These are phyloP conservation scores for Pichia sp. DNA, from an alignment of 1,139 yeast genomes.

Conservation along the genomic window DNA sequence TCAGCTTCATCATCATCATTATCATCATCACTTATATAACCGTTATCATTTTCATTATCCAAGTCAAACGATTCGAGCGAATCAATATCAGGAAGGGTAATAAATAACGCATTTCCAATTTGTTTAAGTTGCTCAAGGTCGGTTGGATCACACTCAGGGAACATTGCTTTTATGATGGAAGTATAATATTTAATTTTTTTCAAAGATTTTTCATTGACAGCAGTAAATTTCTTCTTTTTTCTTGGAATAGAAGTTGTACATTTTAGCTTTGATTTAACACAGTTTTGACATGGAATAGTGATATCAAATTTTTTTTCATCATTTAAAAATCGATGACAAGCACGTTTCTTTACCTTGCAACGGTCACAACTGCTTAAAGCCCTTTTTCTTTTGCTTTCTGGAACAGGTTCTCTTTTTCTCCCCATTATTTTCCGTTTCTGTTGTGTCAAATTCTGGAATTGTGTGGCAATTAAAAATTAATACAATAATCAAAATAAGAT, in stretches of 20 bases:
- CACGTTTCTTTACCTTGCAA: constrained; percentile 34
- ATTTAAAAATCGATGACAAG: constrained; percentile 27
- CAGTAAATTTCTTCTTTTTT: constrained; percentile 27
- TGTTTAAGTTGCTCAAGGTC: constrained; percentile 29
- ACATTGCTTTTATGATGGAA: constrained; percentile 28
- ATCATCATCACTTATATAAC: too few relatives aligned
- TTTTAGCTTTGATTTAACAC: constrained; percentile 25
- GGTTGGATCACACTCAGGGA: constrained; percentile 33
- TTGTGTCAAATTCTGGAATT: too few relatives aligned
- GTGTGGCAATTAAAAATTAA: too few relatives aligned
- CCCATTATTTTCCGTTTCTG: background rate
- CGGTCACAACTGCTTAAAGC: constrained; percentile 35
- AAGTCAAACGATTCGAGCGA: background rate
- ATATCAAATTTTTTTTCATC: constrained; percentile 21
- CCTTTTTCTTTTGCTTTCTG: constrained; percentile 16
- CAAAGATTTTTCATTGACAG: constrained; percentile 23
- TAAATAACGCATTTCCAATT: constrained; percentile 27
- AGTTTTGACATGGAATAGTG: constrained; percentile 28
- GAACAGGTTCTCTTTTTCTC: constrained; percentile 2
- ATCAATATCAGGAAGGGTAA: constrained; percentile 27
- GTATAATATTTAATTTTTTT: constrained; percentile 29
- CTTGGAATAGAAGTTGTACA: constrained; percentile 32
- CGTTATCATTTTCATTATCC: too few relatives aligned
- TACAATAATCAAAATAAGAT: too few relatives aligned
- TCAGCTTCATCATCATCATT: background rate